Evolutionary conservation across 2,329 filamentous ascomycete genomes (phyloP), one percentile per base, ranked within the genome.

Genomic region (Huntiella savannae): DNA sequence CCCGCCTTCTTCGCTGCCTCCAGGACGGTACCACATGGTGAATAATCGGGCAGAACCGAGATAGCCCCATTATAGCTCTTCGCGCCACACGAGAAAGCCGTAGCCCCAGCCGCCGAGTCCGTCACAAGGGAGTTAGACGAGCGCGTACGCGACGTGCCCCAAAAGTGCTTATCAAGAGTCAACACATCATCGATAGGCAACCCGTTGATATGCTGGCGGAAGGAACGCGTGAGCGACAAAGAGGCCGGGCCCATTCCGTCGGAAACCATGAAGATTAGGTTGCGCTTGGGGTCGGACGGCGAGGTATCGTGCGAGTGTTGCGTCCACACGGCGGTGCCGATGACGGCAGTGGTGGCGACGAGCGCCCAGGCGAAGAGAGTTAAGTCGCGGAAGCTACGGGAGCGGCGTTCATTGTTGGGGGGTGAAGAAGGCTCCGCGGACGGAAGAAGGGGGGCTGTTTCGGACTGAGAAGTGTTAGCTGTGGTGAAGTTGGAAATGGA

Each of bases 41-140:
- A 75, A 54, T 82, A 76, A 60, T 92, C 79, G 0, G 87, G 87
- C 12, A 92, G 69, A 46, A 93, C 81, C 7, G 85, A 82, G 54
- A 98, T 96, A 54, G 91, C 91, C 41, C 86, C 86, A 58, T 98
- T 98, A 66, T 98, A 98, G 60, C 80, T 93, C 73, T 98, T 98
- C 58, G 70, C 65, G 15, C 77, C 88, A 57, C 91, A 98, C 2
- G 84, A 86, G 60, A 98, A 98, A 1, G 91, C 91, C 0, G 91
- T 98, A 3, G 91, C 91, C 34, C 91, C 91, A n/a, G 91, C 91
- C 4, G 91, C 91, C 49, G 83, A 93, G 62, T 98, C 91, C 1
- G 91, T 98, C 45, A 98, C 81, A 50, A 96, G 67, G 48, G 80
- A 88, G 56, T 73, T 85, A 53, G 75, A 79, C 45, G 84, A 93